Conservation (phyloP, 164 flowering plant genomes). For the Aristolochia californica region DNA sequence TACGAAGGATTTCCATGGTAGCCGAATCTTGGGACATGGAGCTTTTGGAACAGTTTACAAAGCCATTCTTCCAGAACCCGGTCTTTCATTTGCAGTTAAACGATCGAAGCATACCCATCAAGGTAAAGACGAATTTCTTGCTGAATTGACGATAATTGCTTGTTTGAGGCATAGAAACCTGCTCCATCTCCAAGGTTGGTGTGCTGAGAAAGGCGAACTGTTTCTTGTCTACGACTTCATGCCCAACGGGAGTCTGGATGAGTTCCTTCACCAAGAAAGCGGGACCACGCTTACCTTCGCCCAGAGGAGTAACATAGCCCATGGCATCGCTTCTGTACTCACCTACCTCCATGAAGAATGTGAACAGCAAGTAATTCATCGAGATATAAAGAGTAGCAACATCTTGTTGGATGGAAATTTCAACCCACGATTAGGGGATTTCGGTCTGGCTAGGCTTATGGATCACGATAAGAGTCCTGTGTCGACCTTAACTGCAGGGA, state of each 20-base stretch:
- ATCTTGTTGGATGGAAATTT: constrained; percentile 62
- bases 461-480: constrained; percentile 90
- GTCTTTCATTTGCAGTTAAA: constrained; percentile 19
- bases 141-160: constrained; percentile 71
- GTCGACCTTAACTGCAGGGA: constrained; percentile 85
- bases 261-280: constrained; percentile 40
- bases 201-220: constrained; percentile 71
- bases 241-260: constrained; percentile 82
- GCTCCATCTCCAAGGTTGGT: constrained; percentile 93
- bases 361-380: constrained; percentile 87
- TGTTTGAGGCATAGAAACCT: constrained; percentile 80
- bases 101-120: constrained; percentile 49
- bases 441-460: constrained; percentile 82
- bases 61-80: constrained; percentile 13
- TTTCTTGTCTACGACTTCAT: constrained; percentile 85
- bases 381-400: constrained; percentile 85
- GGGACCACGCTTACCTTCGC: constrained; percentile 37
- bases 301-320: constrained; percentile 49
- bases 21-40: constrained; percentile 20
- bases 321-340: constrained; percentile 73
- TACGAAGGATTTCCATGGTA: constrained; percentile 22
- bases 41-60: constrained; percentile 25
- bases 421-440: constrained; percentile 76
- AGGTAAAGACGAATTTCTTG: constrained; percentile 63
- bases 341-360: constrained; percentile 79